Evolutionary conservation across 192 early-diverging fungal species (phyloP).

Genomic region (Backusella tuberculispora): DNA sequence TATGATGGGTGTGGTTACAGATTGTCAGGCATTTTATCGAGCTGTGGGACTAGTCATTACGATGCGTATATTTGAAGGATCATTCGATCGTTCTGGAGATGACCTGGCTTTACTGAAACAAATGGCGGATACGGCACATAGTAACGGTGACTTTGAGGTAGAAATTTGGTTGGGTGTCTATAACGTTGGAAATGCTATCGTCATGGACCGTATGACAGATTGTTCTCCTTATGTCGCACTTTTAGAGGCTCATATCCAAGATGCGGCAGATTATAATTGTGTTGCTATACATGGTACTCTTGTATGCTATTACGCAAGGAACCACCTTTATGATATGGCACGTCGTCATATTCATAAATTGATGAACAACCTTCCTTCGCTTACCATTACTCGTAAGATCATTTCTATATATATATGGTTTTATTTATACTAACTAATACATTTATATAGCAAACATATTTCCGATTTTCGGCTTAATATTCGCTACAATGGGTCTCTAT

Average conservation of each 20-base stretch:
- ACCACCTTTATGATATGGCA: constrained; percentile 34
- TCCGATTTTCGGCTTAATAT: constrained; percentile 41
- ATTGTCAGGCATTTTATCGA: constrained; percentile 50
- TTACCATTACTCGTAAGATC: constrained; percentile 41
- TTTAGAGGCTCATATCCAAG: constrained; percentile 44
- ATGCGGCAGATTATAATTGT: constrained; percentile 42
- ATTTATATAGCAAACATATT: constrained; percentile 38
- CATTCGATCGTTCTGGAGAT: constrained; percentile 36
- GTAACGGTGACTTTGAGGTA: constrained; percentile 52
- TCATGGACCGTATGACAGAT: constrained; percentile 46
- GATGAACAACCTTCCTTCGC: constrained; percentile 27
- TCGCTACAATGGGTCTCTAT: constrained; percentile 42
- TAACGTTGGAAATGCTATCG: constrained; percentile 45
- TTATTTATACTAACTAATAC: neutral
- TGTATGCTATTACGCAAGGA: constrained; percentile 49
- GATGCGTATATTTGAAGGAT: constrained; percentile 55
- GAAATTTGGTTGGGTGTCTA: constrained; percentile 54
- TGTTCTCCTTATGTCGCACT: constrained; percentile 44
- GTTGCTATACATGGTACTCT: constrained; percentile 50
- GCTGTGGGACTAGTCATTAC: constrained; percentile 45
- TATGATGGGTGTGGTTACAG: constrained; percentile 49
- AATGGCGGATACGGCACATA: constrained; percentile 49
- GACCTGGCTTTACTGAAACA: constrained; percentile 42
- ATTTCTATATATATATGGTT: neutral
- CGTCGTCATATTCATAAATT: constrained; percentile 32